These are phyloP conservation scores for Russula virescens DNA, from an alignment of 768 basidiomycete genomes.

Conservation along the genomic window DNA sequence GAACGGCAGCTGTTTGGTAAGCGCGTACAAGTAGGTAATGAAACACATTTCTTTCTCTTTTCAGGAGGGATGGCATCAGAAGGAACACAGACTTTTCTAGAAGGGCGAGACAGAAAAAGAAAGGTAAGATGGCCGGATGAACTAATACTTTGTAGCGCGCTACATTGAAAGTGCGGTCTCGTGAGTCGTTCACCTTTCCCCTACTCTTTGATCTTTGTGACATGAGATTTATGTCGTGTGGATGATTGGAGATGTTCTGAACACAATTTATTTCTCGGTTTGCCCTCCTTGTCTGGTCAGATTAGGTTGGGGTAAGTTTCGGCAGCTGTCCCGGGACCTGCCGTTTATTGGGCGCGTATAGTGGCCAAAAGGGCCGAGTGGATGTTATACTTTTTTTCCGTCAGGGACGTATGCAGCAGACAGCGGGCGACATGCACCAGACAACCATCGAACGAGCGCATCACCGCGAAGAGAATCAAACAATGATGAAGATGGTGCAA, in stretches of 20 bases:
- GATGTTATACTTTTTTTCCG: background rate
- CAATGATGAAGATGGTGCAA: background rate
- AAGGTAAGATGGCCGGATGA: background rate
- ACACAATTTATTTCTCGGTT: background rate
- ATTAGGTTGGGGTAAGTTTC: too few species aligned
- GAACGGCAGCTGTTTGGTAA: background rate
- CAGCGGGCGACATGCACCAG: background rate
- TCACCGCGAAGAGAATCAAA: background rate
- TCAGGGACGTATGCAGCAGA: background rate
- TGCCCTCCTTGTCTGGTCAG: background rate
- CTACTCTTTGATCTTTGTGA: background rate
- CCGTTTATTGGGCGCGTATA: too few species aligned
- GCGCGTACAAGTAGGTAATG: constrained; percentile 4
- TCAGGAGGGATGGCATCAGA: constrained; percentile 6
- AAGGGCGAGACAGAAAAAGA: background rate
- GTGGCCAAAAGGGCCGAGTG: background rate
- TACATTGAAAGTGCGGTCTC: background rate
- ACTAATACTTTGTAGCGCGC: background rate
- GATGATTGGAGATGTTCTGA: background rate
- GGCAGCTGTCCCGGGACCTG: background rate
- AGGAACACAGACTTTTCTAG: constrained; percentile 5
- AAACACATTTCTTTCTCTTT: constrained; percentile 1
- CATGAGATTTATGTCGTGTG: too few species aligned
- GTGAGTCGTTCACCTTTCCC: background rate
- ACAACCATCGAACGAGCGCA: background rate